Evolutionary conservation across 306 rosid species (phyloP), one percentile per base, ranked within the genome.

Genomic region (Begonia masoniana): DNA sequence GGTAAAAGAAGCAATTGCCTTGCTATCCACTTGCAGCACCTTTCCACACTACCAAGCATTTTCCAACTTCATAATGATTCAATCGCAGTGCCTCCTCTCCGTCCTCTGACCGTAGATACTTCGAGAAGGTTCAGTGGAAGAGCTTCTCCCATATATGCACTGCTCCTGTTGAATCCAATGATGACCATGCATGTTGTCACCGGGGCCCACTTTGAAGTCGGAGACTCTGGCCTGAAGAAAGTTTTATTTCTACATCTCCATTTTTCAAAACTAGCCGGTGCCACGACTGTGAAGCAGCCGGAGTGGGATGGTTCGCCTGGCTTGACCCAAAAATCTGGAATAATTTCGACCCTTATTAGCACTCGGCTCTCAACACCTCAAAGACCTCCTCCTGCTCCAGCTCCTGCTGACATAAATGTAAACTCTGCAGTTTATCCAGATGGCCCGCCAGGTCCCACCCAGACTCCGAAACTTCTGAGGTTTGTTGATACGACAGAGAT

Each of bases 21-120:
- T 63, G 94, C 87, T 59, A 78, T 87, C 60, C 96, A 87, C 72
- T 65, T 87, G 71, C 96, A 87, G 69, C 96, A 87, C 68, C 96
- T 87, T 58, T 83, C 96, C 54, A 61, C 96, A 11, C 72, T 63
- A 51, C 96, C 96, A 43, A 78, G 74, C 66, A 78, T 78, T 66
- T 72, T 87, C 71, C 78, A 63, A 58, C 81, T 87, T 10, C 58
- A 61, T 62, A 73, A 66, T 51, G 81, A 68, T 51, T 65, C 42
- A 42, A 71, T 54, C 45, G 60, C 51, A 69, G 57, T 41, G 61
- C 52, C 5, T 63, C 81, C 10, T 41, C 43, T 24, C 50, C 54
- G 8, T 52, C 79, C 13, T 55, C 61, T 2, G 96, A 83, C 59
- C 82, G 82, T 48, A 76, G 64, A 60, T 87, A 87, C 71, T 83